Percentiles rank a stretch among this genome's conserved stretches.
These are phyloP conservation scores for Sparassis latifolia DNA, from an alignment of 1,284 basidiomycete genomes.

Conservation along the genomic window DNA sequence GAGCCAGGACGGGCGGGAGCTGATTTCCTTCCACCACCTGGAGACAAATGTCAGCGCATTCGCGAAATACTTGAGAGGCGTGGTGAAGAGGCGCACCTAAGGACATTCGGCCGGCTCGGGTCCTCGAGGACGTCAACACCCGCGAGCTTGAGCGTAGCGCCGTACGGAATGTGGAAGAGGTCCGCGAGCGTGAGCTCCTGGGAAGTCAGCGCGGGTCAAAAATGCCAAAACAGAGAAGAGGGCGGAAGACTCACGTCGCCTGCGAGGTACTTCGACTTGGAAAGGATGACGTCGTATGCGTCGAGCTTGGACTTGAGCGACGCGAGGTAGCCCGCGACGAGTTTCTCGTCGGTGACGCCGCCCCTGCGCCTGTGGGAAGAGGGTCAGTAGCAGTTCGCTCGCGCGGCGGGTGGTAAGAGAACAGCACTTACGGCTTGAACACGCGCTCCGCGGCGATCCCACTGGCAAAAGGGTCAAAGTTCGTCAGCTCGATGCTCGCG, in stretches of 20 bases:
- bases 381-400: neutral
- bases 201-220: neutral
- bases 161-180: constrained; percentile 45
- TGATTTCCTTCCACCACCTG: constrained; percentile 32
- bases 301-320: constrained; percentile 32
- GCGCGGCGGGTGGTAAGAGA: too few species aligned
- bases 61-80: neutral
- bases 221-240: neutral
- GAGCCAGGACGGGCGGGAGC: constrained; percentile 29
- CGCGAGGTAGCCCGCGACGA: constrained; percentile 7
- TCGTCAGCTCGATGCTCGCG: constrained; percentile 40
- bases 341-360: constrained; percentile 8
- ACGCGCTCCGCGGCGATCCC: constrained; percentile 36
- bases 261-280: constrained; percentile 39
- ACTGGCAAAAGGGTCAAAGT: constrained; percentile 41
- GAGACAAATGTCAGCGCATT: neutral
- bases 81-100: constrained; percentile 10
- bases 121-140: constrained; percentile 13
- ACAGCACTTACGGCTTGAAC: constrained; percentile 25
- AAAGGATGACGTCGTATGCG: constrained; percentile 39
- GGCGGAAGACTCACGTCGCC: constrained; percentile 32
- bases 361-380: neutral
- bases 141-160: constrained; percentile 13
- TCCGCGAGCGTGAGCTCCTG: constrained; percentile 42
- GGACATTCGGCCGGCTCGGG: constrained; percentile 22